Evolutionary conservation across 2,329 filamentous ascomycete species (phyloP).

Genomic region (Macrophomina pseudophaseolina): DNA sequence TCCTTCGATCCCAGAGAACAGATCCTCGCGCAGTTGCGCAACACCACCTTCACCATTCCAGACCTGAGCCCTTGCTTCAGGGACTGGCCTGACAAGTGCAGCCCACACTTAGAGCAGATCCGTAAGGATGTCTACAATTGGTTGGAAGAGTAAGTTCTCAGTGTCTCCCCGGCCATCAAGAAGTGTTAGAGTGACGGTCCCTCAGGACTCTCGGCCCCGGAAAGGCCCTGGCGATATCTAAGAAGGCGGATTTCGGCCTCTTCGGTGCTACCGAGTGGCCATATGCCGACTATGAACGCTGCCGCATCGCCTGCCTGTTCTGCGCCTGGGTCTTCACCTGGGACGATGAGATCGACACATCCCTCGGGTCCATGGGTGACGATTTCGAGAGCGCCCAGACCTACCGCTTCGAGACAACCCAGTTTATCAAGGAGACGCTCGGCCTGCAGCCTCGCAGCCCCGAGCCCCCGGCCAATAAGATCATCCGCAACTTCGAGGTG

Average conservation of each 20-base stretch:
- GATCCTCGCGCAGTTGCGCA: slow-evolving; percentile 9
- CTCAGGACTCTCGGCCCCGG: slow-evolving; percentile 8
- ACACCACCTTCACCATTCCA: slow-evolving; percentile 8
- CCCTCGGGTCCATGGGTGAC: slow-evolving; percentile 15
- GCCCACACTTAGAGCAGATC: slow-evolving; percentile 15
- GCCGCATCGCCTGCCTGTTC: slow-evolving; percentile 14
- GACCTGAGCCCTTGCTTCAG: slow-evolving; percentile 10
- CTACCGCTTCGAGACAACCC: slow-evolving; percentile 12
- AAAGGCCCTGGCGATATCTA: slow-evolving; percentile 8
- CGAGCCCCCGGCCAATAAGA: slow-evolving; percentile 2
- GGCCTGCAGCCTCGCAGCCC: slow-evolving; percentile 3
- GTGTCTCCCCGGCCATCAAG: neutral
- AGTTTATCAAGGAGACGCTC: slow-evolving; percentile 16
- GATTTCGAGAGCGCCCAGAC: slow-evolving; percentile 17
- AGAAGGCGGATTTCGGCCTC: slow-evolving; percentile 19
- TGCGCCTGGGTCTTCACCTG: slow-evolving; percentile 21
- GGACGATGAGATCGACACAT: slow-evolving; percentile 22
- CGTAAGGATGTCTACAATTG: slow-evolving; percentile 14
- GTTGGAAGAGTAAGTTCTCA: slow-evolving; percentile 13
- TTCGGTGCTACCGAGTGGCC: slow-evolving; percentile 18
- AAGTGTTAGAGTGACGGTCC: neutral
- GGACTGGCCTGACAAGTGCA: slow-evolving; percentile 12
- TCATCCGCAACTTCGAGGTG: slow-evolving; percentile 17
- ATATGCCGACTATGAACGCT: slow-evolving; percentile 17
- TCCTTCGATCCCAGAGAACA: slow-evolving; percentile 14